These are phyloP conservation scores for Globisporangium orthogonon DNA, from an alignment of 352 stramenopile species.

Conservation along the genomic window DNA sequence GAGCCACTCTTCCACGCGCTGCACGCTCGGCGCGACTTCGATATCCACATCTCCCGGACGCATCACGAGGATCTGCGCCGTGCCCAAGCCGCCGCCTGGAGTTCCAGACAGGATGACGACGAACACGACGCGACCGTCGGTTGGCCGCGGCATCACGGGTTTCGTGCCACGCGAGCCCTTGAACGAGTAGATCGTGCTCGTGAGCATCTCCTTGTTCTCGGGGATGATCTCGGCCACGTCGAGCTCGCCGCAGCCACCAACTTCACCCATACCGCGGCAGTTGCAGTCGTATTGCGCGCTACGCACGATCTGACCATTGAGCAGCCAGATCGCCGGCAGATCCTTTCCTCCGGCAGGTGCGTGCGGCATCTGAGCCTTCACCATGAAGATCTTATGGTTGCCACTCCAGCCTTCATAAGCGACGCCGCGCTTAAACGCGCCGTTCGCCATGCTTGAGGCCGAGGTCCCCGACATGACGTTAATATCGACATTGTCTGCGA, in stretches of 20 bases:
- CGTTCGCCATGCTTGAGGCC: constrained; percentile 14
- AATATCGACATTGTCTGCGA: constrained; percentile 30
- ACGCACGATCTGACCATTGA: constrained; percentile 42
- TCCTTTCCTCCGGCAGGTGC: constrained; percentile 12
- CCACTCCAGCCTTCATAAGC: constrained; percentile 28
- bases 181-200: constrained; percentile 44
- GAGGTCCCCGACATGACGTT: constrained; percentile 34
- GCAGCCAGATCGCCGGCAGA: constrained; percentile 32
- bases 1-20: constrained; percentile 21
- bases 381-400: constrained; percentile 46
- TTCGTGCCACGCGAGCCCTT: constrained; percentile 29
- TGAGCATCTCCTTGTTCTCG: constrained; percentile 17
- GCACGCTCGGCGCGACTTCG: constrained; percentile 10
- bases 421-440: constrained; percentile 22
- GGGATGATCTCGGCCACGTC: constrained; percentile 37
- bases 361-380: constrained; percentile 33
- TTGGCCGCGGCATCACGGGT: constrained; percentile 19
- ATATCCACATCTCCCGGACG: constrained; percentile 21
- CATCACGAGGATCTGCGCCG: constrained; percentile 24
- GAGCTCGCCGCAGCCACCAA: constrained; percentile 49
- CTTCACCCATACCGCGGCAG: constrained; percentile 33
- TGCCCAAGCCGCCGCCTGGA: constrained; percentile 10
- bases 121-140: constrained; percentile 20
- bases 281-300: constrained; percentile 47
- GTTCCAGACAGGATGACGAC: constrained; percentile 27